Evolutionary conservation across 805 yeast species (phyloP), one percentile per base, ranked within the genome.

Genomic region (Candida endomychidarum): DNA sequence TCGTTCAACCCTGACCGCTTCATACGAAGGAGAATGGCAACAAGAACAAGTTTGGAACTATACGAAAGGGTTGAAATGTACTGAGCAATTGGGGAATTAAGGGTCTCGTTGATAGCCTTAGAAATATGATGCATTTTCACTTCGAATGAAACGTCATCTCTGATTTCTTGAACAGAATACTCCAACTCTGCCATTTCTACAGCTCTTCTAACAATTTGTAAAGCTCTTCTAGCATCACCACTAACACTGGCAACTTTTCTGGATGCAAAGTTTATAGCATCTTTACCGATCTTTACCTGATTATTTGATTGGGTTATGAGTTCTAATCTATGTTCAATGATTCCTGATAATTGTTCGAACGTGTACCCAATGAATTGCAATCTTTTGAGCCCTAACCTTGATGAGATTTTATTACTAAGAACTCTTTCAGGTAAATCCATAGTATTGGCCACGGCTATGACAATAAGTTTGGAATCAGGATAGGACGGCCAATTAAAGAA

Each of bases 401-500:
- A 87, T 0, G 96, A 83, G 3, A 89, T 84, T 61, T 93, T 93
- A 61, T 88, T 91, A 14, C 93, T 80, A 27, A 93, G 67, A 37
- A 82, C 74, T 38, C 96, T 70, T 57, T 93, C 99, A 0, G 99
- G 98, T 34, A 93, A 66, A 65, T 93, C 98, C 96, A 93, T 89
- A 0, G 97, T 90, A 59, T 93, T 93, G 3, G 98, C 97, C 21
- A 93, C 89, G 0, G 98, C 97, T 29, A 93, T 72, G 2, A 93
- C 95, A 37, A 93, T 78, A 37, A 93, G 67, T 52, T 82, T 82
- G 4, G 98, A 89, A 48, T 80, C 70, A 9, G 76, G 67, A 53
- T 86, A 80, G 0, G 96, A 80, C 4, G 99, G 96, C 99, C 99
- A 93, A 62, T 93, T 93, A 72, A 93, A 89, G 56, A 93, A 88